Conservation (phyloP, 1,139 yeast species). For the Keqinozyma sinolaborantium region DNA sequence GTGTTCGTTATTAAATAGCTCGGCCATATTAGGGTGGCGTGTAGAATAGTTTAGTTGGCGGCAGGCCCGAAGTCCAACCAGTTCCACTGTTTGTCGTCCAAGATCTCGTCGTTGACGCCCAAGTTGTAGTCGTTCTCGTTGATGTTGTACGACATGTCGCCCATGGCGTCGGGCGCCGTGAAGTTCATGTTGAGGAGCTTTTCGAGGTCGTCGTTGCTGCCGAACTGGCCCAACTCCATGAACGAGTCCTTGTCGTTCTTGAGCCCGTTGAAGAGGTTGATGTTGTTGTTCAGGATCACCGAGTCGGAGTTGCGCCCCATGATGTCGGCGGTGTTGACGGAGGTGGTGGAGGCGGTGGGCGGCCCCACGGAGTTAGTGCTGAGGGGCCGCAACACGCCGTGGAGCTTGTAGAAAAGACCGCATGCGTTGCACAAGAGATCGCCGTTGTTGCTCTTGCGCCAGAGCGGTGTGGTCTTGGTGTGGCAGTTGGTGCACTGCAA, state of each 20-base stretch:
- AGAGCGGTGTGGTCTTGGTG: constrained; percentile 44
- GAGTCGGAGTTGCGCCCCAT: constrained; percentile 13
- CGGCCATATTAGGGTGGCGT: too few relatives aligned
- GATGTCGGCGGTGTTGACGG: constrained; percentile 2
- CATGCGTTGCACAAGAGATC: constrained; percentile 47
- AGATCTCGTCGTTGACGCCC: constrained; percentile 15
- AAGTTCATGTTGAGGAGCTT: constrained; percentile 37
- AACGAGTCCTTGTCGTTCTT: constrained; percentile 4
- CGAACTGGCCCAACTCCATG: too few relatives aligned
- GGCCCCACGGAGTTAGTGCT: constrained; percentile 6
- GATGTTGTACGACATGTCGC: constrained; percentile 3
- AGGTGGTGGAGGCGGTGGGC: background rate
- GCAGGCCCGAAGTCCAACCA: constrained; percentile 30
- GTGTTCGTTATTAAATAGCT: too few relatives aligned
- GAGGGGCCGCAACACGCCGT: constrained; percentile 44
- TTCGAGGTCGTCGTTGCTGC: constrained; percentile 34
- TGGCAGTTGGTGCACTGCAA: constrained; percentile 44
- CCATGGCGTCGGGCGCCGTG: constrained; percentile 19
- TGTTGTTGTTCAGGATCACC: constrained; percentile 20
- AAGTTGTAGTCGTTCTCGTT: constrained; percentile 14
- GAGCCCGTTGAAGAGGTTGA: constrained; percentile 21
- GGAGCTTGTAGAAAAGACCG: constrained; percentile 44
- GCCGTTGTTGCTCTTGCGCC: constrained; percentile 45
- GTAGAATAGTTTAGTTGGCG: background rate
- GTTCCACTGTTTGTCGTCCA: constrained; percentile 20